Evolutionary conservation across 495 filamentous ascomycete genomes (phyloP).

Genomic region (Cladorrhinum samala): DNA sequence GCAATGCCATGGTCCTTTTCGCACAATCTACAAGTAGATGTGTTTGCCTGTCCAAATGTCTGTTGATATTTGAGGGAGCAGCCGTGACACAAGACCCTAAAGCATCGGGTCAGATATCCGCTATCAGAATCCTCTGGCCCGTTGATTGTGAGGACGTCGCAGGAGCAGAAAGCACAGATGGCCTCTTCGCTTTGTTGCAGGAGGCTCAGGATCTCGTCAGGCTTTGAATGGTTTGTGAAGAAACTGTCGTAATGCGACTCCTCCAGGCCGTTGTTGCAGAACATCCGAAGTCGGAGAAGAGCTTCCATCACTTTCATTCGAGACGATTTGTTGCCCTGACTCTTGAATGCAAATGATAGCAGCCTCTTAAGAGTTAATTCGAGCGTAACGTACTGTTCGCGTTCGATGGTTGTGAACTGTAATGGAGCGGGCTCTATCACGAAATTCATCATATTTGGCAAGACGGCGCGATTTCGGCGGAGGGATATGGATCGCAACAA

Average conservation of each 20-base stretch:
- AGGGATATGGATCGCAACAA: not conserved
- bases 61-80: not conserved
- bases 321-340: slow-evolving; percentile 2
- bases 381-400: not conserved
- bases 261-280: slow-evolving; percentile 5
- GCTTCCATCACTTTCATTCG: slow-evolving; percentile 1
- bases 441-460: not conserved
- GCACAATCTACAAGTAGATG: not conserved
- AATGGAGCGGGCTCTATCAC: too few species aligned
- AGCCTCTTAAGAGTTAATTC: not conserved
- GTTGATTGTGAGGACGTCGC: not conserved
- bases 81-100: not conserved
- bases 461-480: not conserved
- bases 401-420: not conserved
- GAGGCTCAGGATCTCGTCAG: slow-evolving; percentile 4
- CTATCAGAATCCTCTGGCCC: not conserved
- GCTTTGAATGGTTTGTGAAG: not conserved
- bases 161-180: not conserved
- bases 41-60: not conserved
- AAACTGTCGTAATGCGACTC: not conserved
- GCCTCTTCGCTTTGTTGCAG: slow-evolving; percentile 1
- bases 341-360: not conserved
- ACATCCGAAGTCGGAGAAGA: slow-evolving; percentile 2
- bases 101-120: not conserved
- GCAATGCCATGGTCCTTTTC: not conserved